Base-by-base conservation (phyloP, 2,329 filamentous ascomycete species). In the Sporothrix sp. region DNA sequence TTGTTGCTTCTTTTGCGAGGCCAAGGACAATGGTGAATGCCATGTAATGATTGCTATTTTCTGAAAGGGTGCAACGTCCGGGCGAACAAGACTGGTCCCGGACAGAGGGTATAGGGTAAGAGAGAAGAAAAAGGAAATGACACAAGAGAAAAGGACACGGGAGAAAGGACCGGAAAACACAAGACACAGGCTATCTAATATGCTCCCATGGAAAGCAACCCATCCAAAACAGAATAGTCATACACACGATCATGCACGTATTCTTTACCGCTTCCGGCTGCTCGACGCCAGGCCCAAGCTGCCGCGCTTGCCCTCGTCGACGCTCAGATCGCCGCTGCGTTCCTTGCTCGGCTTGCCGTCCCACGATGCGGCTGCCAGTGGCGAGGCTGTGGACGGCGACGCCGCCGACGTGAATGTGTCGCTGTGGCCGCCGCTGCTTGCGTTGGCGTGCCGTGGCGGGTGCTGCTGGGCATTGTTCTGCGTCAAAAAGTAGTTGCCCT, bases 401-500 rank as follows among this genome's bases (percentile, higher is more conserved):
- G 39, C 27, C 14, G 25, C 33, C 7, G 43, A 25, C 8, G 30
- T 36, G 14, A 28, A 44, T 28, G 33, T 16, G 2, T 28, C 33
- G 20, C 23, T 45, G 20, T 30, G 13, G 11, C 32, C 14, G 6
- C 21, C 20, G 4, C 13, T 11, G 4, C 25, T 23, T 14, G 18
- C 4, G 14, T 25, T 23, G 28, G 52, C n/a, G 7, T 25, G 14
- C 36, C 42, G 40, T 8, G 36, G 47, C 40, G 32, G 23, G 21
- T 9, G 16, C 13, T 39, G 18, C 32, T 50, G 47, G 16, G 13
- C 21, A 23, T 44, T 35, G 44, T 36, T 33, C 23, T 51, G 47
- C 21, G 52, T 54, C 33, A 56, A 16, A 9, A 46, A 56, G 30
- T 56, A 56, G 40, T 56, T 54, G 33, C 54, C 54, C 30, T 46